Percentiles rank a stretch among this genome's conserved stretches.
These are phyloP conservation scores for Tilletia walkeri DNA, from an alignment of 1,284 basidiomycete genomes.

Conservation along the genomic window DNA sequence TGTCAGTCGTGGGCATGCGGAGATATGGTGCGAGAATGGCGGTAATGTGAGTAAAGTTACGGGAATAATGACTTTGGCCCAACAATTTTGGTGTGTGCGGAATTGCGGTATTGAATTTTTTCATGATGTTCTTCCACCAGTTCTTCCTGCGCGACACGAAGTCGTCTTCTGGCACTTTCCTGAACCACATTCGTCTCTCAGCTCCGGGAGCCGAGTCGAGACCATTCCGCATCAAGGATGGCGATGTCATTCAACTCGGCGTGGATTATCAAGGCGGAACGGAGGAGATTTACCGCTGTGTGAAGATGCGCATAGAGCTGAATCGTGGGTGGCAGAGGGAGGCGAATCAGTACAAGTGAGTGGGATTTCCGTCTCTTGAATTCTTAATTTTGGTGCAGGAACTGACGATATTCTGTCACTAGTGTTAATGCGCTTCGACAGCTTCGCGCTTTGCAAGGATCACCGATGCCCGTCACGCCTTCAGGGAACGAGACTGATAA, in stretches of 20 bases:
- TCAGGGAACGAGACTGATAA: slow-evolving; percentile 21
- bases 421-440: slow-evolving; percentile 78
- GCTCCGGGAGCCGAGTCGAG: slow-evolving; percentile 73
- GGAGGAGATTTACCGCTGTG: slow-evolving; percentile 95
- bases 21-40: slow-evolving; percentile 75
- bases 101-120: no score
- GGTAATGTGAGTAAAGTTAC: slow-evolving; percentile 58
- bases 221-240: slow-evolving; percentile 80
- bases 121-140: slow-evolving; percentile 47
- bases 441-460: slow-evolving; percentile 68
- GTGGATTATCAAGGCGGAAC: slow-evolving; percentile 97
- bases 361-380: slow-evolving; percentile 30
- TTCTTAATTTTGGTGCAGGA: no score
- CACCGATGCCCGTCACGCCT: slow-evolving; percentile 18
- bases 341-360: slow-evolving; percentile 92
- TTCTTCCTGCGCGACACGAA: slow-evolving; percentile 92
- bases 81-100: no score
- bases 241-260: slow-evolving; percentile 90
- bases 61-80: no score
- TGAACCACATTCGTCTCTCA: slow-evolving; percentile 88
- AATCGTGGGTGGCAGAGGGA: slow-evolving; percentile 79
- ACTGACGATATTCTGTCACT: background rate
- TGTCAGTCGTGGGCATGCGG: slow-evolving; percentile 88
- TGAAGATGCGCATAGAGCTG: slow-evolving; percentile 89
- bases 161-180: slow-evolving; percentile 85